Evolutionary conservation across 257 asterid species (phyloP), one percentile per base, ranked within the genome.

Genomic region (Cynanchum wilfordii): DNA sequence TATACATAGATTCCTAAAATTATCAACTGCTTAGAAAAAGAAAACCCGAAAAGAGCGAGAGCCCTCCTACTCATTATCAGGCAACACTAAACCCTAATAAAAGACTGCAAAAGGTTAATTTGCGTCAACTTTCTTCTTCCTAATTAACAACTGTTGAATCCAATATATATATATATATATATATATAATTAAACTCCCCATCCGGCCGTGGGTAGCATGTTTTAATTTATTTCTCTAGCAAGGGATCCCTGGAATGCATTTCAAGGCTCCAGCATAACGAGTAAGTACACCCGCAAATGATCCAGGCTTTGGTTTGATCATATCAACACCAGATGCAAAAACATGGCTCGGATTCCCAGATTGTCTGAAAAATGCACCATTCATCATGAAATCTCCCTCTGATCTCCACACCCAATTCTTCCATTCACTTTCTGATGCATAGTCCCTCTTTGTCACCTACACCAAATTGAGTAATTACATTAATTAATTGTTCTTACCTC

Each of bases 371-470:
- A 87, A 93, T 1, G 98, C 98, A 12, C 96, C 96, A 52, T 86
- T 89, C 81, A 45, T 60, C 86, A 93, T 58, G 29, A 87, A 40
- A 80, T 93, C 98, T 50, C 87, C 90, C 52, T 90, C 87, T 4
- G 97, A 93, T 85, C 60, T 85, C 98, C 98, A 90, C 2, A 51
- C 82, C 98, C 96, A 93, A 10, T 82, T 81, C 83, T 87, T 83
- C 98, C 98, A 89, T 69, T 7, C 87, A 42, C 79, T 76, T 79
- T 91, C 82, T 0, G 82, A 19, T 68, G 89, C 71, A 54, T 85
- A 82, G 8, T 87, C 96, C 77, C 98, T 85, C 88, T 88, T 88
- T 0, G 96, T 92, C 72, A 92, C 92, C 94, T 90, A 79, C 52
- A 49, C 22, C 45, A 64, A 25, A 67, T 49, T 45, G 13, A n/a